Conservation (phyloP, 192 early-diverging fungal species). For the Coemansia sp. region DNA sequence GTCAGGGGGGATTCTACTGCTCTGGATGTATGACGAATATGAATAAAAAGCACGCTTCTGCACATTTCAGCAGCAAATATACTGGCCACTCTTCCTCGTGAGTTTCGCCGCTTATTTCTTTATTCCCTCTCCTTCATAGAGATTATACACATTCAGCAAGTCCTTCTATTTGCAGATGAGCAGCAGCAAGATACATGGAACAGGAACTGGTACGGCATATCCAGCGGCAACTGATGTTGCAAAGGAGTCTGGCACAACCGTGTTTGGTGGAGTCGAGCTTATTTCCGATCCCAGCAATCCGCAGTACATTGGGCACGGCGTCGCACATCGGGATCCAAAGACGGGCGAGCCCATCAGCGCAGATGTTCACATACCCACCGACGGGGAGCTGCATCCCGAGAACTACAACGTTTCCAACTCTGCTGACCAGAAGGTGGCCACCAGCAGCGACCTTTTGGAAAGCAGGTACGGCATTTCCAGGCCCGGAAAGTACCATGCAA, state of each 20-base stretch:
- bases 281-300: slow-evolving; percentile 38
- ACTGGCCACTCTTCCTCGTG: neutral
- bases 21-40: neutral
- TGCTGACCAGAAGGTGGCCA: slow-evolving; percentile 1
- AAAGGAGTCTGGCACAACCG: slow-evolving; percentile 39
- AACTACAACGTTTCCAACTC: slow-evolving; percentile 20
- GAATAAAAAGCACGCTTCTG: neutral
- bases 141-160: neutral
- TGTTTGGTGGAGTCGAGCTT: slow-evolving; percentile 43
- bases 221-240: slow-evolving; percentile 56
- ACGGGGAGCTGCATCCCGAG: slow-evolving; percentile 44
- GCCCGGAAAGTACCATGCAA: slow-evolving; percentile 50
- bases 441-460: slow-evolving; percentile 20
- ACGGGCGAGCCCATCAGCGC: slow-evolving; percentile 39
- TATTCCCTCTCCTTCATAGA: neutral
- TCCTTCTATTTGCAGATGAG: slow-evolving; percentile 10
- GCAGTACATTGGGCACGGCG: slow-evolving; percentile 48
- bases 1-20: neutral
- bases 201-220: slow-evolving; percentile 44
- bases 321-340: slow-evolving; percentile 50
- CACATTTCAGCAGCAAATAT: neutral
- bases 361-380: slow-evolving; percentile 34
- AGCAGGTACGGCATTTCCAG: slow-evolving; percentile 36
- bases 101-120: neutral
- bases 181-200: slow-evolving; percentile 24